Evolutionary conservation across 2,329 filamentous ascomycete genomes (phyloP).

Genomic region (Cytospora paraplurivora): DNA sequence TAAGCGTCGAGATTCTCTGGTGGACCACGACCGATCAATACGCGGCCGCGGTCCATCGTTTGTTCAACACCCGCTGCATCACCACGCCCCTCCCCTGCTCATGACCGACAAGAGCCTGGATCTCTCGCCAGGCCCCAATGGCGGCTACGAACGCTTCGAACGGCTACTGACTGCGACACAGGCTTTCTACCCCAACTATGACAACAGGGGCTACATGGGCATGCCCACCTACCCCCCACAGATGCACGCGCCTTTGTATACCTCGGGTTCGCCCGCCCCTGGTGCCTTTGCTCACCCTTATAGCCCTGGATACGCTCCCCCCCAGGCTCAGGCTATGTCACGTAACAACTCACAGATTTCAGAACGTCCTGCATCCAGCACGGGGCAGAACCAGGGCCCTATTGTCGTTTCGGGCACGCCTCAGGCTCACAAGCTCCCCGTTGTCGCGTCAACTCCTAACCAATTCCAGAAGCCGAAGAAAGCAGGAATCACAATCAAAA

Average conservation of each 20-base stretch:
- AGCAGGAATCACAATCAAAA: conserved; percentile 81
- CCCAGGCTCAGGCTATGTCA: conserved; percentile 72
- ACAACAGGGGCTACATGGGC: conserved; percentile 45
- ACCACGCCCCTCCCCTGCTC: conserved; percentile 34
- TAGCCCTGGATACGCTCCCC: conserved; percentile 41
- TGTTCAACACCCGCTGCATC: conserved; percentile 31
- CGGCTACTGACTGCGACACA: conserved; percentile 72
- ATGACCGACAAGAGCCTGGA: conserved; percentile 40
- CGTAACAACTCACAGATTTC: conserved; percentile 80
- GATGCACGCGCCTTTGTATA: conserved; percentile 30
- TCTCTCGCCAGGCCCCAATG: conserved; percentile 65
- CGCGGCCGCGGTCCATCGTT: conserved; percentile 18
- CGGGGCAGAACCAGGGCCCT: conserved; percentile 62
- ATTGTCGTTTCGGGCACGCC: conserved; percentile 62
- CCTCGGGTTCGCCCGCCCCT: conserved; percentile 50
- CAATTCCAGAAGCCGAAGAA: conserved; percentile 60
- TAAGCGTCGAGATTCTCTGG: conserved; percentile 46
- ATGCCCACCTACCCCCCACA: conserved; percentile 24
- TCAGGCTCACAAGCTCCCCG: conserved; percentile 57
- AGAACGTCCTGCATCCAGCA: conserved; percentile 66
- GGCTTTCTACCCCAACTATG: conserved; percentile 58
- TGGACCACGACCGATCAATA: conserved; percentile 29
- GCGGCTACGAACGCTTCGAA: conserved; percentile 76
- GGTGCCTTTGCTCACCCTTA: conserved; percentile 53
- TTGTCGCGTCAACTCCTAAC: conserved; percentile 46